Evolutionary conservation across 179 eudicot genomes (phyloP), one percentile per base, ranked within the genome.

Genomic region (Spinacia oleracea): DNA sequence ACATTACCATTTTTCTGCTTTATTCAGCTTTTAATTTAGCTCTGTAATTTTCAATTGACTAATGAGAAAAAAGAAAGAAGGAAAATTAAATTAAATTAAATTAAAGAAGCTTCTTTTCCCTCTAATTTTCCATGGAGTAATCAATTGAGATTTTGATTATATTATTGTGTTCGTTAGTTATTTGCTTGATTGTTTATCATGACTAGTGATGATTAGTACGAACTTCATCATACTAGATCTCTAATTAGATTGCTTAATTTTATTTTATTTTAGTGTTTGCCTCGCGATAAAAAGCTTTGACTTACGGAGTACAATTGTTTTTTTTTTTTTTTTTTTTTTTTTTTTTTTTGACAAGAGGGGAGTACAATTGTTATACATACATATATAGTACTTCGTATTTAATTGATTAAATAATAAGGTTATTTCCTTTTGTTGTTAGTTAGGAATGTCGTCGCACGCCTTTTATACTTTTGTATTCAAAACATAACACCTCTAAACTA

Each of bases 1-100:
- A 78, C 84, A 59, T 66, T 46, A 45, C 80, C 67, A 51, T 74
- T 73, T 55, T 38, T 42, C 27, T 73, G 58, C 78, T 51, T 1
- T 31, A 18, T 76, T 31, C 75, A 72, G 59, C 75, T 72, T 72
- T 50, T 25, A 18, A 8, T 72, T 72, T 16, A 9, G 23, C 45
- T 72, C 20, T 31, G 45, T 40, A 51, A 50, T 71, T 18, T 18
- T 51, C 5, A 25, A 72, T 72, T 72, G 62, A 72, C 45, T 23
- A 27, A 50, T 72, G 27, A 51, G 4, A 6, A 51, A 7, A 31
- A 31, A 51, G 27, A 15, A 27, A 43, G 14, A 10, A 9, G 32
- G 15, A 63, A 31, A 31, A 27, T n/a, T n/a, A n/a, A n/a, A n/a
- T n/a, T n/a, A n/a, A n/a, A n/a, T n/a, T n/a, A 60, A 60, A n/a